These are phyloP conservation scores for Thielaviopsis punctulata DNA, from an alignment of 2,329 filamentous ascomycete species.

Conservation along the genomic window DNA sequence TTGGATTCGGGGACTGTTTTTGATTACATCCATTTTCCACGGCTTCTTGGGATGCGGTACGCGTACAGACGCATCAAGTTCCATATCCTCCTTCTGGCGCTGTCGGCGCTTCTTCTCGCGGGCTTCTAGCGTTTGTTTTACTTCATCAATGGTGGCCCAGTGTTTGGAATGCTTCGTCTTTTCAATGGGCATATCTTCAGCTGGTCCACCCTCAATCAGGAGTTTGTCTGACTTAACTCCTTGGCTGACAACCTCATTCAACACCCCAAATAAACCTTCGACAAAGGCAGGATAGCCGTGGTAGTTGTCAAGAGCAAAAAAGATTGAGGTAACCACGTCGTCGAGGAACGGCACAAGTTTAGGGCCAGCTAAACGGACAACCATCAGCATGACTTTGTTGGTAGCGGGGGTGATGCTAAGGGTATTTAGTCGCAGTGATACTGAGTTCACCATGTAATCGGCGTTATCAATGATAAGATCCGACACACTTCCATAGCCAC, in stretches of 20 bases:
- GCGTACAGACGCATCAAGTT: constrained; percentile 17
- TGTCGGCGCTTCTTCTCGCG: constrained; percentile 22
- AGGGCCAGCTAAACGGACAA: constrained; percentile 75
- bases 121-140: constrained; percentile 45
- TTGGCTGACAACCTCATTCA: constrained; percentile 71
- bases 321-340: constrained; percentile 79
- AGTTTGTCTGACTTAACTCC: constrained; percentile 44
- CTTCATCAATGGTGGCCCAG: constrained; percentile 24
- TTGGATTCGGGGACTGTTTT: constrained; percentile 6
- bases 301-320: constrained; percentile 83
- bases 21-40: constrained; percentile 16
- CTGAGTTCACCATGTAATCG: constrained; percentile 90
- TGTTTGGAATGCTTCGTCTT: constrained; percentile 25
- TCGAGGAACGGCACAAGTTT: constrained; percentile 74
- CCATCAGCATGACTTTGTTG: constrained; percentile 82
- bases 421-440: constrained; percentile 75
- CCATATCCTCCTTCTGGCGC: constrained; percentile 22
- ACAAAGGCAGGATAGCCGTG: constrained; percentile 83
- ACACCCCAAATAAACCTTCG: constrained; percentile 65
- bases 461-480: constrained; percentile 78
- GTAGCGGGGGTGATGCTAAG: constrained; percentile 86
- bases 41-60: constrained; percentile 20
- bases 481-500: constrained; percentile 56
- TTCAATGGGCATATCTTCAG: constrained; percentile 19
- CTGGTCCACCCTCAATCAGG: constrained; percentile 25